Evolutionary conservation across 2,329 filamentous ascomycete species (phyloP), one percentile per base, ranked within the genome.

Genomic region (Neopestalotiopsis sp.): DNA sequence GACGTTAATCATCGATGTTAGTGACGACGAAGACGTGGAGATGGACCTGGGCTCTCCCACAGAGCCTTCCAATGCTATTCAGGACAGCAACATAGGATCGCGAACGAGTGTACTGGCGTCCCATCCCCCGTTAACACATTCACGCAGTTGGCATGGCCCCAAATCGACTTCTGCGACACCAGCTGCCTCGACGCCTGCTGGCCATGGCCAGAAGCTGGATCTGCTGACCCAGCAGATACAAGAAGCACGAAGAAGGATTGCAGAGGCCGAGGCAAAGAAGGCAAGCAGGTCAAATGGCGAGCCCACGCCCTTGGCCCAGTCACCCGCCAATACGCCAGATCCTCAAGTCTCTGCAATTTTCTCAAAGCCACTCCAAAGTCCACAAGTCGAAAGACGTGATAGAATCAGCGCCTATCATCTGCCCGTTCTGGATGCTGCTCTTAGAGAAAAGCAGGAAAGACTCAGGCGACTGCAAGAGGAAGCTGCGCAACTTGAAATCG

Each of bases 1-100:
- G 38, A 77, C 87, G 2, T 87, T 97, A 66, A 88, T 97, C 53
- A 97, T 97, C 73, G 89, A 97, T 72, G 91, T 97, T 53, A 97
- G 94, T 76, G 95, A 97, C 34, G 88, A 85, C 64, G 88, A 89
- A 68, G 88, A 90, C 71, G 85, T 90, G 61, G 90, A 90, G 68
- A 92, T 91, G 89, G 91, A 92, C 42, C 84, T 91, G 30, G 89
- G 89, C 32, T 89, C 86, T 61, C 85, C 84, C 10, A 82, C 80
- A 34, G 84, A 86, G 28, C 82, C 82, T 3, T 73, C 79, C 17
- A 66, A 79, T 17, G 75, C 79, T 2, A 74, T 78, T 5, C 79
- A 80, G 28, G 76, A 76, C 12, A 75, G 69, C 20, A 75, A 73
- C 5, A 7, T 10, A 7, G 74, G 80, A 1, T 74, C 76, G n/a